Conservation (phyloP, 139 green algal genomes). For the Tetraselmis striata region DNA sequence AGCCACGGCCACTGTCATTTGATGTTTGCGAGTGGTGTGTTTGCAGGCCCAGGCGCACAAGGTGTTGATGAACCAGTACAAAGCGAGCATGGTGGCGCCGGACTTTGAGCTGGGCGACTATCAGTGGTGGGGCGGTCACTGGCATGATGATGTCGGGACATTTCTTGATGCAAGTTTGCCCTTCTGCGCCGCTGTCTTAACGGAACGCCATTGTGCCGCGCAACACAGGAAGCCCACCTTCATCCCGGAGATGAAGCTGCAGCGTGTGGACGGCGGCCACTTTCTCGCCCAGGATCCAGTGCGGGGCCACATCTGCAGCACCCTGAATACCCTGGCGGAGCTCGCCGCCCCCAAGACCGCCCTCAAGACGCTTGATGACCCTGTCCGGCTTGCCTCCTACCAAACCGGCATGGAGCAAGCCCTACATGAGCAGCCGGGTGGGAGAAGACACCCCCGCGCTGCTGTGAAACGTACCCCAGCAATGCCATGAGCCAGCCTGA, state of each 20-base stretch:
- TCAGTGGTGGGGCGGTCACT: constrained; percentile 61
- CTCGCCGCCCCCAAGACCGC: constrained; percentile 38
- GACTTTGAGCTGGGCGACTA: constrained; percentile 70
- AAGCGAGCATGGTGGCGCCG: constrained; percentile 53
- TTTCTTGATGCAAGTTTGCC: not conserved
- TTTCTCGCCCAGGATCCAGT: not conserved
- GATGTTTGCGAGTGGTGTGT: not conserved
- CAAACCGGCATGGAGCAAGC: constrained; percentile 5
- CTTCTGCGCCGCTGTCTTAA: too few relatives aligned
- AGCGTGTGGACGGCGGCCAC: not conserved
- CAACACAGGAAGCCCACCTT: constrained; percentile 62
- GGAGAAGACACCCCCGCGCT: too few relatives aligned
- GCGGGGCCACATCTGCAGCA: not conserved
- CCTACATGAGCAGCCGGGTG: constrained; percentile 19
- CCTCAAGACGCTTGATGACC: constrained; percentile 30
- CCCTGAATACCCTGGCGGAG: constrained; percentile 35
- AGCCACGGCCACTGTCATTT: not conserved
- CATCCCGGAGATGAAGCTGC: constrained; percentile 38
- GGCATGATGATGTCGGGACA: too few relatives aligned
- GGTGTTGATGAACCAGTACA: constrained; percentile 50
- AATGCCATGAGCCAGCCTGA: too few relatives aligned
- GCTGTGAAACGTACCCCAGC: too few relatives aligned
- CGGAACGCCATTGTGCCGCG: too few relatives aligned
- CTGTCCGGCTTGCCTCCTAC: constrained; percentile 15
- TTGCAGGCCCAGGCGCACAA: constrained; percentile 14